Evolutionary conservation across 2,329 filamentous ascomycete genomes (phyloP).

Genomic region (Ophiobolus disseminans): DNA sequence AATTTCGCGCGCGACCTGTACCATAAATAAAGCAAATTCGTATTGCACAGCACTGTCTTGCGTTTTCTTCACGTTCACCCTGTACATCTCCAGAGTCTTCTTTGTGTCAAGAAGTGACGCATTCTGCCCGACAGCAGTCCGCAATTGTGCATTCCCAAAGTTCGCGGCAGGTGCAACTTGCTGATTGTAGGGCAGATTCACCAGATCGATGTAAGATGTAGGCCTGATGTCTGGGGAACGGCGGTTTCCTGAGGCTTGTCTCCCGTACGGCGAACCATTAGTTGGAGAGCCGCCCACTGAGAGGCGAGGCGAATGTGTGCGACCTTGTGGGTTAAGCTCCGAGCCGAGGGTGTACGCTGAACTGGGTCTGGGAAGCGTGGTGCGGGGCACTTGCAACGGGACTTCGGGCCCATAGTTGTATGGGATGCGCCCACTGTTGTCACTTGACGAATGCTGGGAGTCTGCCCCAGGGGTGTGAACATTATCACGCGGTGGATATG

Average conservation of each 20-base stretch:
- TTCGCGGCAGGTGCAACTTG: conserved; percentile 69
- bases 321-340: conserved; percentile 70
- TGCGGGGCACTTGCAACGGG: conserved; percentile 56
- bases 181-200: conserved; percentile 78
- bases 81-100: conserved; percentile 97
- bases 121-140: conserved; percentile 82
- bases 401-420: conserved; percentile 42
- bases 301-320: conserved; percentile 61
- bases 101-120: conserved; percentile 89
- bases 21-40: conserved; percentile 93
- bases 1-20: conserved; percentile 84
- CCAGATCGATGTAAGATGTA: conserved; percentile 66
- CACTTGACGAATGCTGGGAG: conserved; percentile 41
- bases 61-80: conserved; percentile 96
- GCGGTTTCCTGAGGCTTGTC: conserved; percentile 60
- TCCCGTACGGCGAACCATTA: conserved; percentile 54
- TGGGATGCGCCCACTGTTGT: conserved; percentile 34
- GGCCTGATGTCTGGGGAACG: conserved; percentile 66
- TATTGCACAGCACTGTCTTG: conserved; percentile 90
- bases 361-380: conserved; percentile 70
- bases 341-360: conserved; percentile 80
- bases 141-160: conserved; percentile 82
- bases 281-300: conserved; percentile 54
- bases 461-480: conserved; percentile 35
- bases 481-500: conserved; percentile 32